phyloP scores from a whole-genome alignment of 495 filamentous ascomycete genomes.

The Opeltia flavorubescens region DNA sequence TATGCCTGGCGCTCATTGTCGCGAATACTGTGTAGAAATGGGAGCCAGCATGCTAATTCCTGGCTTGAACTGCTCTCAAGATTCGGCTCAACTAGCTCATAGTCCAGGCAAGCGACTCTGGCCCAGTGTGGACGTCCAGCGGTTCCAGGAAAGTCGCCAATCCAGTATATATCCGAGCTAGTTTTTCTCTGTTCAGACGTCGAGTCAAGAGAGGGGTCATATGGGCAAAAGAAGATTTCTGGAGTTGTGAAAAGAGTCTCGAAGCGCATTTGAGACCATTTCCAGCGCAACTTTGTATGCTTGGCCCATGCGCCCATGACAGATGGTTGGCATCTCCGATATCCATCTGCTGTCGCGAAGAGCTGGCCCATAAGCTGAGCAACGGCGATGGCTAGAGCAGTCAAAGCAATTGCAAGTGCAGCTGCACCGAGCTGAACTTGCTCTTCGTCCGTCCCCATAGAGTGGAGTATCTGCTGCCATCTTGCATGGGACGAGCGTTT shows the following conservation, averaged over 20 bases:
- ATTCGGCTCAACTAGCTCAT: background rate
- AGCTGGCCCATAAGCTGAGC: conserved; percentile 21
- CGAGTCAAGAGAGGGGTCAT: no score
- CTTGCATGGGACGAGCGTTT: background rate
- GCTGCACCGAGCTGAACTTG: conserved; percentile 6
- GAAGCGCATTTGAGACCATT: conserved; percentile 22
- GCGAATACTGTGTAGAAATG: background rate
- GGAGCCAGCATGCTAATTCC: conserved; percentile 2
- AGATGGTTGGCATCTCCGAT: conserved; percentile 21
- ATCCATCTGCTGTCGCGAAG: conserved; percentile 25
- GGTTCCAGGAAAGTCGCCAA: no score
- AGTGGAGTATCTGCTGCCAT: background rate
- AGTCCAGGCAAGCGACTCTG: no score
- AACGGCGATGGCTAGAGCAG: conserved; percentile 22
- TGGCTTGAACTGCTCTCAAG: background rate
- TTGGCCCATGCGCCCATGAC: conserved; percentile 23
- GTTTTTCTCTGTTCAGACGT: no score
- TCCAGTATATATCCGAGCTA: no score
- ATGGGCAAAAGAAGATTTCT: background rate
- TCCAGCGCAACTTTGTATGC: conserved; percentile 16
- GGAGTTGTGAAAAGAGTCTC: conserved; percentile 19
- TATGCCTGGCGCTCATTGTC: background rate
- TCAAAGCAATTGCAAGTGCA: conserved; percentile 21
- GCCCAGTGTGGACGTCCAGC: no score
- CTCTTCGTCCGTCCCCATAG: background rate